Conservation (phyloP, 2,329 filamentous ascomycete genomes). For the Chalaropsis thielavioides region DNA sequence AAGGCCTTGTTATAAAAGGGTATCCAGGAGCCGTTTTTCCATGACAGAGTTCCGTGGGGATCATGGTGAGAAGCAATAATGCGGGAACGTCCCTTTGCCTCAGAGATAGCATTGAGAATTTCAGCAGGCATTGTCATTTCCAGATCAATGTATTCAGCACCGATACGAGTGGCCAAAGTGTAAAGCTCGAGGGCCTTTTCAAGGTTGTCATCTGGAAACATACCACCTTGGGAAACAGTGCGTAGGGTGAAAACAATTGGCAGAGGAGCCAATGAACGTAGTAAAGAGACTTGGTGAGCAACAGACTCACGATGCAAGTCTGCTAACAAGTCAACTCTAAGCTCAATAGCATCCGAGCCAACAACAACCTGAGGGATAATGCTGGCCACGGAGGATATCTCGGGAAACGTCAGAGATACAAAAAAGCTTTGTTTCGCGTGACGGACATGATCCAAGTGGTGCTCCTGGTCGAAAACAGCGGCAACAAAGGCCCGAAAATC, state of each 20-base stretch:
- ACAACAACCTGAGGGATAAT: constrained; percentile 59
- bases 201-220: constrained; percentile 63
- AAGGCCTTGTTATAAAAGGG: constrained; percentile 78
- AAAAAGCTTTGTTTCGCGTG: constrained; percentile 70
- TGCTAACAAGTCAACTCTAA: constrained; percentile 79
- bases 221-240: constrained; percentile 72
- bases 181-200: constrained; percentile 65
- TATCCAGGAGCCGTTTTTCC: constrained; percentile 88
- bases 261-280: constrained; percentile 56
- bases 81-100: constrained; percentile 54
- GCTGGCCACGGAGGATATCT: constrained; percentile 48
- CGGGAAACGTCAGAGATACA: constrained; percentile 73
- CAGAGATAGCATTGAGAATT: constrained; percentile 54
- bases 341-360: constrained; percentile 82
- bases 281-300: constrained; percentile 62
- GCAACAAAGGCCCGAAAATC: constrained; percentile 23
- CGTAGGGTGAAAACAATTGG: constrained; percentile 89
- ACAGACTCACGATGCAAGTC: constrained; percentile 66
- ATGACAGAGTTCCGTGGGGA: constrained; percentile 61
- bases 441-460: constrained; percentile 31
- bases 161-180: constrained; percentile 61
- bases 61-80: constrained; percentile 97
- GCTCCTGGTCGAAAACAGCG: constrained; percentile 24
- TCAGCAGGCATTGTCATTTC: constrained; percentile 74
- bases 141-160: constrained; percentile 83